Percentiles rank a stretch among this genome's conserved stretches.
Conservation (phyloP, 352 stramenopile genomes). For the Phytophthora quininea region DNA sequence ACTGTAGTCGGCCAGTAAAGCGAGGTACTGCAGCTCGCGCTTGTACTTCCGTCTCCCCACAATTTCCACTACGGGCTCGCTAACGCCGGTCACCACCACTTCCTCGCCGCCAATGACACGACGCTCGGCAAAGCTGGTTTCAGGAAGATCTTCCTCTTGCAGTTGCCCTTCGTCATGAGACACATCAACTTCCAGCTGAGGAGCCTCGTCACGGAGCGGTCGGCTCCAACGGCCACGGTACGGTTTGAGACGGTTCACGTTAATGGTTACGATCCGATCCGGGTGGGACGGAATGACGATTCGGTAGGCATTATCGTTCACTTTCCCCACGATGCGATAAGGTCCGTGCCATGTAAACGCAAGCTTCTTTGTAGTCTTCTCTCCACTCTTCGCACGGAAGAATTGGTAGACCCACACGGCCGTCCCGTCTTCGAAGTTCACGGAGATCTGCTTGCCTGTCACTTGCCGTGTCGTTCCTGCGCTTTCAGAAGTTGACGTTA, state of each 20-base stretch:
- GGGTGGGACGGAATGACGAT: not conserved
- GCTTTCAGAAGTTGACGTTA: conserved; percentile 1
- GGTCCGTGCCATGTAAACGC: not conserved
- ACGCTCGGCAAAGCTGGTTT: not conserved
- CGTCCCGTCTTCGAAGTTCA: not conserved
- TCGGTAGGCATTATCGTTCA: not conserved
- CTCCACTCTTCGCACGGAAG: not conserved
- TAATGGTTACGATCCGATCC: not conserved
- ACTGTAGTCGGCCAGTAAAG: not conserved
- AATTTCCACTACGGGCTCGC: not conserved
- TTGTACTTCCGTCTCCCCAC: not conserved
- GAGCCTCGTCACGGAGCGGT: not conserved
- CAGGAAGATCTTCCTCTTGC: not conserved
- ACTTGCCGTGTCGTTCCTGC: not conserved
- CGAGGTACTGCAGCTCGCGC: not conserved
- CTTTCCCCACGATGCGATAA: not conserved
- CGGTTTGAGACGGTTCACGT: not conserved
- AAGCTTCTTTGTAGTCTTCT: not conserved
- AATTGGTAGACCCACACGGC: not conserved
- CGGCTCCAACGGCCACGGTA: not conserved
- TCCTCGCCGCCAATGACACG: not conserved
- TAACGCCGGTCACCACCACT: not conserved
- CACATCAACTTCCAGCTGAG: not conserved
- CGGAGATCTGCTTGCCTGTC: not conserved
- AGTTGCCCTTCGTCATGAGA: not conserved